Base-by-base conservation (phyloP, 129 eudicot species). In the Tanacetum coccineum region DNA sequence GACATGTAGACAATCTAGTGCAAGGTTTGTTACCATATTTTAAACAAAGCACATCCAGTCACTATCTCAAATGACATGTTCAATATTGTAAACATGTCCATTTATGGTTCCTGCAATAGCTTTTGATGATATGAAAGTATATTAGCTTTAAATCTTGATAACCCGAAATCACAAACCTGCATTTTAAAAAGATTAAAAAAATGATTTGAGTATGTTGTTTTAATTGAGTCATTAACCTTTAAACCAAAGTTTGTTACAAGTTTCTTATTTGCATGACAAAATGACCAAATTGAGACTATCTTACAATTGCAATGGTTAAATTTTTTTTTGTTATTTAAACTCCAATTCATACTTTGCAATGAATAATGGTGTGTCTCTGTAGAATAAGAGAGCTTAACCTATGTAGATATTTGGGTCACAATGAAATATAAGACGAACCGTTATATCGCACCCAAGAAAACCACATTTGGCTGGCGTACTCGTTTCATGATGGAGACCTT, bases 401-500 rank as follows among this genome's bases (percentile, higher is more conserved):
- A n/a, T n/a, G n/a, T n/a, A n/a, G n/a, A n/a, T n/a, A n/a, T n/a
- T n/a, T n/a, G n/a, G n/a, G n/a, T n/a, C n/a, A n/a, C n/a, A n/a
- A n/a, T n/a, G n/a, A n/a, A n/a, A n/a, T n/a, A n/a, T n/a, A n/a
- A n/a, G n/a, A n/a, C n/a, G n/a, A n/a, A n/a, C n/a, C n/a, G n/a
- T n/a, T n/a, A n/a, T n/a, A 8, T 96, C 15, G 98, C 98, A 58
- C 98, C 98, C 98, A 92, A 92, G 55, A 92, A 89, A 64, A 92
- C 98, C 66, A 92, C 95, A 73, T 92, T 92, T 49, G 98, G 98
- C 79, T 92, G 98, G 45, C 98, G 91, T 17, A 92, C 82, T 17
- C 96, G 91, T 75, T 88, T 92, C 98, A 92, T 92, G 56, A 92
- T 88, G 25, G 96, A 95, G 76, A 88, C 98, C 98, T 88, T 51